Evolutionary conservation across 2,329 filamentous ascomycete genomes (phyloP).

Genomic region (Clarireedia hainanense): DNA sequence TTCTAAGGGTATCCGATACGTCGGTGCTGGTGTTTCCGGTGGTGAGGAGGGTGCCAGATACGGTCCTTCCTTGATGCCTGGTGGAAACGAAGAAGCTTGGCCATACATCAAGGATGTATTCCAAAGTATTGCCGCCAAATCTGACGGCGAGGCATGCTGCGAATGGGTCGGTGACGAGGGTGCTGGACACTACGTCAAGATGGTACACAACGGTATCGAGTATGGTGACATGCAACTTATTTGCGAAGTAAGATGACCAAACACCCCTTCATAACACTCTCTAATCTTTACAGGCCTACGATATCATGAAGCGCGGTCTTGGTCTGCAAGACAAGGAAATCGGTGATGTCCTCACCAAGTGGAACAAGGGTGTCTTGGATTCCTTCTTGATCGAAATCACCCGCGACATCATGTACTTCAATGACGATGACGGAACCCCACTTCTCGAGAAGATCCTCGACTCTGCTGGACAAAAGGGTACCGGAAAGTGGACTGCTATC

Average conservation of each 20-base stretch:
- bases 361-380: slow-evolving; percentile 98
- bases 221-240: slow-evolving; percentile 99
- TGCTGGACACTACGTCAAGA: slow-evolving; percentile 99
- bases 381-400: slow-evolving; percentile 99
- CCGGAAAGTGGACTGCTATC: slow-evolving; percentile 99
- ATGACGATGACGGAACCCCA: slow-evolving; percentile 83
- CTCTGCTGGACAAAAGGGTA: slow-evolving; percentile 98
- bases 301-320: slow-evolving; percentile 98
- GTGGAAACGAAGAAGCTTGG: slow-evolving; percentile 97
- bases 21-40: slow-evolving; percentile 95
- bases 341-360: slow-evolving; percentile 85
- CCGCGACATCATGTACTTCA: slow-evolving; percentile 96
- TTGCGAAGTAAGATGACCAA: slow-evolving; percentile 67
- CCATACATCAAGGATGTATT: slow-evolving; percentile 98
- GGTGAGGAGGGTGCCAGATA: slow-evolving; percentile 99
- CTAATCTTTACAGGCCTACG: slow-evolving; percentile 66
- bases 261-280: background rate
- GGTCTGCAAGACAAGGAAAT: slow-evolving; percentile 89
- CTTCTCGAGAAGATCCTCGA: slow-evolving; percentile 99
- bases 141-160: slow-evolving; percentile 93
- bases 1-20: slow-evolving; percentile 85
- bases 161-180: slow-evolving; percentile 99
- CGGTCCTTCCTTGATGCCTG: slow-evolving; percentile 96
- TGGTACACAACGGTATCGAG: slow-evolving; percentile 99
- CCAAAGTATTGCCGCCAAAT: slow-evolving; percentile 96